Evolutionary conservation across 805 yeast species (phyloP), one percentile per base, ranked within the genome.

Genomic region (Lachancea thermotolerans): DNA sequence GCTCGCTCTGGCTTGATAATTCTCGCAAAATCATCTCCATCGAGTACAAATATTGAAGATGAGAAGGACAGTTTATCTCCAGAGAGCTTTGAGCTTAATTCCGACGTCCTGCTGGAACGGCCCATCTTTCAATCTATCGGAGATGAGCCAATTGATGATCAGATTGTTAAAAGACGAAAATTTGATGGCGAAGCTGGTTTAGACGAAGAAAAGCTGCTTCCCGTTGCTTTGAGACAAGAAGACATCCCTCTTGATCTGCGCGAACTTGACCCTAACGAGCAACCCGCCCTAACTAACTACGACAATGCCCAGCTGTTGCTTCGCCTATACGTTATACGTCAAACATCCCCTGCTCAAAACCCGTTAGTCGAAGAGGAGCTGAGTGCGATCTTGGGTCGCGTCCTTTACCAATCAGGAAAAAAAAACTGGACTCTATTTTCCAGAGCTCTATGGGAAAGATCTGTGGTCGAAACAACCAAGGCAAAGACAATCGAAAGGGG

Each of bases 401-500:
- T 91, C 10, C 67, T 91, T 16, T 76, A 75, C 62, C 70, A 77
- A 40, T 47, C 50, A 9, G 65, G 65, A 14, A 33, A 39, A 4
- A 56, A 60, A 53, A 51, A 72, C 74, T 89, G 96, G 89, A 66
- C 85, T 1, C 62, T 91, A 3, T 88, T 81, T 56, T 78, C 90
- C 2, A 73, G 90, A 50, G 85, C 95, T 0, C 68, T 93, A 37
- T 93, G 97, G 96, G 85, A 83, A 57, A 77, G 98, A 61, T 87
- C 96, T 7, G 56, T 85, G 16, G 69, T 90, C 32, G 99, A 93
- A 62, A 77, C 95, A 0, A 73, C 74, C 41, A 81, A 80, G 52
- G 79, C 95, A 1, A 81, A 85, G 59, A 91, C 97, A 1, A 82
- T 91, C 18, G 98, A 93, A 66, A 76, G 99, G 61, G 98, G 98